Conservation (phyloP, 768 basidiomycete genomes). For the Mycena venus region DNA sequence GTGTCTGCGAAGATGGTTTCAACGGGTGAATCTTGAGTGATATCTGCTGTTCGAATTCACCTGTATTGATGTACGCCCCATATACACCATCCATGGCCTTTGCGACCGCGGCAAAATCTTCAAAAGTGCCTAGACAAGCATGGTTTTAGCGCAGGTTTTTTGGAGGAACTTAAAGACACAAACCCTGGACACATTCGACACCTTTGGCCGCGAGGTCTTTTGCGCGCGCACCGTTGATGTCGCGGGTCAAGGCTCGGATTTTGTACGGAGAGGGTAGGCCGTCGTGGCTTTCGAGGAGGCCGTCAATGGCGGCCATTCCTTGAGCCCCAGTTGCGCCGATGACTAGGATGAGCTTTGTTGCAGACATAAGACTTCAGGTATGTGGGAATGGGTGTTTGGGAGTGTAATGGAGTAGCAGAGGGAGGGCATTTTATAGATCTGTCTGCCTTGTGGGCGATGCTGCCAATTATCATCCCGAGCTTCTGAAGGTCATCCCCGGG, state of each 20-base stretch:
- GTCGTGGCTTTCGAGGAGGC: conserved; percentile 48
- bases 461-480: neutral
- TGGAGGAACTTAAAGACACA: neutral
- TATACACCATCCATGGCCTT: conserved; percentile 51
- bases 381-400: neutral
- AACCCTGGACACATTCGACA: conserved; percentile 55
- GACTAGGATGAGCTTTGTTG: conserved; percentile 55
- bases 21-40: neutral
- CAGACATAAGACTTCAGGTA: neutral
- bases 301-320: conserved; percentile 54
- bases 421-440: conserved; percentile 14
- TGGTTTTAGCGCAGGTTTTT: neutral
- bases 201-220: conserved; percentile 51
- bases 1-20: conserved; percentile 27
- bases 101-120: conserved; percentile 45
- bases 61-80: conserved; percentile 58
- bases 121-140: conserved; percentile 36
- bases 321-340: conserved; percentile 64
- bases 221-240: conserved; percentile 48
- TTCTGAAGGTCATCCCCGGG: neutral
- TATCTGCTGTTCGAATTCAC: neutral
- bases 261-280: conserved; percentile 57
- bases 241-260: conserved; percentile 57
- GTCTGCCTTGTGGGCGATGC: neutral
- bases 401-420: neutral